Base-by-base conservation (phyloP, 495 filamentous ascomycete genomes). In the Penicillium herquei region DNA sequence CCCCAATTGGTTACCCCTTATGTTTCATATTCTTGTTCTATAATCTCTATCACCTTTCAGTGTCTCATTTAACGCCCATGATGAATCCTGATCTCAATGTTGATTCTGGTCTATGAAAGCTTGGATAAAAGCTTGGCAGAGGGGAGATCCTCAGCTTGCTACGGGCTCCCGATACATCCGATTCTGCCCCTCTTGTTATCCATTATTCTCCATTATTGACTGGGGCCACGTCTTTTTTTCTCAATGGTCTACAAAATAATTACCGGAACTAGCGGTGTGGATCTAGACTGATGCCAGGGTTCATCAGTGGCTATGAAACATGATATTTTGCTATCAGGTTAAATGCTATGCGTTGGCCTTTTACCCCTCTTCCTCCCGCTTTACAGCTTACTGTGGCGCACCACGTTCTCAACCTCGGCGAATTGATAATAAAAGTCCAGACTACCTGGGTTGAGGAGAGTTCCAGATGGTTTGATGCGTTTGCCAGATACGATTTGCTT, bases 401-500 rank as follows among this genome's bases (percentile, higher is more conserved):
- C 69, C 52, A 90, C 60, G 58, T 86, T 83, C 69, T 93, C 89
- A 2, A 90, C 81, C 67, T 88, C 84, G 4, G 85, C 88, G 71
- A 92, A 93, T 68, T 81, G 84, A 64, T 92, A 91, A 64, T 91
- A 92, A 63, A 78, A 92, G 12, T 91, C 78, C 49, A 93, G 63
- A 57, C 84, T 85, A 67, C 86, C 71, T 3, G 87, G 87, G 64
- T 94, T 94, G 21, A 88, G 77, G 58, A 94, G 69, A 13, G 90
- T 92, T 10, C 87, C 87, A 50, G 84, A 88, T 0, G 89, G 82
- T 73, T 88, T 88, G 68, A 94, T 83, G 52, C 72, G 79, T 56
- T 84, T 82, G 0, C 90, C 90, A 0, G 82, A 89, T 1, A 94
- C 84, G 52, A 92, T 91, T 70, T 90, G 87, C 75, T 92, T 94